Evolutionary conservation across 2,329 filamentous ascomycete genomes (phyloP).

Genomic region (Aspergillus oerlinghausenensis): DNA sequence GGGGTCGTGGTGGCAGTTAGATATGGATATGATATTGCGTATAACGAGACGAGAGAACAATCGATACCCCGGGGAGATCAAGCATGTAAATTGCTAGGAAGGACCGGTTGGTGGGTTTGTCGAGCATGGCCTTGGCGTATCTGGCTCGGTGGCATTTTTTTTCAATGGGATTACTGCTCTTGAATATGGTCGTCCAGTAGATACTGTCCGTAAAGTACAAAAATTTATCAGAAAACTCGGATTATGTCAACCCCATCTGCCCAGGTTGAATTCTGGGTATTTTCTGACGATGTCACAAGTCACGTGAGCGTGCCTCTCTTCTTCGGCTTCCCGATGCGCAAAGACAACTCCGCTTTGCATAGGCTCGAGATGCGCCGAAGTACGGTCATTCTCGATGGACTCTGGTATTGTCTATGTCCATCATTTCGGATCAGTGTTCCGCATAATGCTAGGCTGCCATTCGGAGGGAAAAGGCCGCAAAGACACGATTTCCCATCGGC

Average conservation of each 20-base stretch:
- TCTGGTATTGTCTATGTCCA: constrained; percentile 41
- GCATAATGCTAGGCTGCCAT: constrained; percentile 9
- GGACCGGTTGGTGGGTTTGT: constrained; percentile 27
- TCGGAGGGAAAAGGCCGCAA: constrained; percentile 8
- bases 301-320: constrained; percentile 12
- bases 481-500: constrained; percentile 3
- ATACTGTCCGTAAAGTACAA: constrained; percentile 8
- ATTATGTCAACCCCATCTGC: not conserved
- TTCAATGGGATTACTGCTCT: constrained; percentile 23
- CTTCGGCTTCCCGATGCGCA: constrained; percentile 6
- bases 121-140: constrained; percentile 39
- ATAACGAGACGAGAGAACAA: constrained; percentile 19
- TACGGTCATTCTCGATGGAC: constrained; percentile 31
- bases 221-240: not conserved
- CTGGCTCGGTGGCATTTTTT: constrained; percentile 29
- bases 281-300: not conserved
- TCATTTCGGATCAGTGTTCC: constrained; percentile 25
- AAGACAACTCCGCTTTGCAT: constrained; percentile 9
- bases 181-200: constrained; percentile 16
- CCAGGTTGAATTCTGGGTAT: not conserved
- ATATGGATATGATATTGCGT: constrained; percentile 3
- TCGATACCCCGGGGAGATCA: constrained; percentile 34
- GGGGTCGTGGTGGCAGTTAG: constrained; percentile 36
- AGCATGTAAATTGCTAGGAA: constrained; percentile 24
- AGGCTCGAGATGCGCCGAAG: constrained; percentile 30